Conservation (phyloP, 2,329 filamentous ascomycete species). For the Westerdykella aurantiaca region DNA sequence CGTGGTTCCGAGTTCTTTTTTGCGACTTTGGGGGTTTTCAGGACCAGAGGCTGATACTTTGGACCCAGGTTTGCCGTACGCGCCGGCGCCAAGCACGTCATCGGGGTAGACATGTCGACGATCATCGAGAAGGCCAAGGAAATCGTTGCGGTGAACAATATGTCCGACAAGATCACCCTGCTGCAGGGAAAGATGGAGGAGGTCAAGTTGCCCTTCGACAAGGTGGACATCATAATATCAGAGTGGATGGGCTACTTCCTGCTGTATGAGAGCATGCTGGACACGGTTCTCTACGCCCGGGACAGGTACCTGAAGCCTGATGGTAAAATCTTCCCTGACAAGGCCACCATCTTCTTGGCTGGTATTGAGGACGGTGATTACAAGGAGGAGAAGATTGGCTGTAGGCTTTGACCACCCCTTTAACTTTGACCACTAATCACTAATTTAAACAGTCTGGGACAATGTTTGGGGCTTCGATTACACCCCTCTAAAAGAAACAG, state of each 20-base stretch:
- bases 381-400: slow-evolving; percentile 99
- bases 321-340: slow-evolving; percentile 96
- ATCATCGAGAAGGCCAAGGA: slow-evolving; percentile 98
- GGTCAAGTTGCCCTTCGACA: slow-evolving; percentile 82
- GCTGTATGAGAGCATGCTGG: slow-evolving; percentile 97
- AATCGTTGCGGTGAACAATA: slow-evolving; percentile 87
- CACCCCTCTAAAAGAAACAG: slow-evolving; percentile 84
- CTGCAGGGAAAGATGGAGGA: slow-evolving; percentile 99
- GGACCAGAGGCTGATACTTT: slow-evolving; percentile 1
- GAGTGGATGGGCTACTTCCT: slow-evolving; percentile 99
- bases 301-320: slow-evolving; percentile 84
- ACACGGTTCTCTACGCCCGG: slow-evolving; percentile 93
- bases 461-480: slow-evolving; percentile 99
- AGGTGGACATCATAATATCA: slow-evolving; percentile 99
- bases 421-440: slow-evolving; percentile 1
- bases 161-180: slow-evolving; percentile 93
- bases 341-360: slow-evolving; percentile 94
- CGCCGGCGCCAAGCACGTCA: slow-evolving; percentile 96
- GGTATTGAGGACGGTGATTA: slow-evolving; percentile 99
- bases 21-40: neutral
- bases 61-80: slow-evolving; percentile 81
- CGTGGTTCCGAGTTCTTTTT: slow-evolving; percentile 3
- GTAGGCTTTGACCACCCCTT: slow-evolving; percentile 44
- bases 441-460: slow-evolving; percentile 72
- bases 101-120: slow-evolving; percentile 98